These are phyloP conservation scores for Tylopilus sp. DNA, from an alignment of 768 basidiomycete genomes.

Conservation along the genomic window DNA sequence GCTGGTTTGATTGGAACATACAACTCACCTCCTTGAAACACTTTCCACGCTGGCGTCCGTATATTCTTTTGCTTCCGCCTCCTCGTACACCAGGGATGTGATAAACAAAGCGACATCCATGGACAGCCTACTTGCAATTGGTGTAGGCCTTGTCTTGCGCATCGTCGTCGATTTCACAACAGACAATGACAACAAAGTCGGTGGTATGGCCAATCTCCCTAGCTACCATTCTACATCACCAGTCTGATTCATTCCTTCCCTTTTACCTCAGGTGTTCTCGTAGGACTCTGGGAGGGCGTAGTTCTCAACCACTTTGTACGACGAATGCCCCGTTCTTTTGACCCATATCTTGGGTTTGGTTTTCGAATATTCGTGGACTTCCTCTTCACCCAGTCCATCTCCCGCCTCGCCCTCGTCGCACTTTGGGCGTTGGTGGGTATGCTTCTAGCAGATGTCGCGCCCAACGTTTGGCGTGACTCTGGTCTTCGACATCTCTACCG, in stretches of 20 bases:
- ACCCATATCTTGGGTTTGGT: constrained; percentile 66
- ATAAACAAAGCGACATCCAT: constrained; percentile 39
- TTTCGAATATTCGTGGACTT: constrained; percentile 74
- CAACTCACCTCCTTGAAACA: neutral
- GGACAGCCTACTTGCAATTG: constrained; percentile 71
- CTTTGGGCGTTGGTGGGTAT: constrained; percentile 54
- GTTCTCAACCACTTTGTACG: constrained; percentile 69
- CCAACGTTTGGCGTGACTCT: constrained; percentile 43
- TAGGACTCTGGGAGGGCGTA: constrained; percentile 79
- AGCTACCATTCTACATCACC: neutral
- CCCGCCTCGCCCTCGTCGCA: constrained; percentile 43
- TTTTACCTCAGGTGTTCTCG: constrained; percentile 50
- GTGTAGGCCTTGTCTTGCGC: constrained; percentile 62
- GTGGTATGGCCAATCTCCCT: constrained; percentile 22
- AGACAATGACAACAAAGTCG: constrained; percentile 28
- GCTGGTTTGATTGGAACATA: constrained; percentile 4
- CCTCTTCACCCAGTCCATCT: constrained; percentile 55
- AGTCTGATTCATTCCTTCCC: constrained; percentile 5
- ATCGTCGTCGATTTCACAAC: constrained; percentile 52
- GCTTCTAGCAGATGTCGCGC: constrained; percentile 50
- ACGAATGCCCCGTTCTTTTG: constrained; percentile 60
- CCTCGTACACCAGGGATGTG: constrained; percentile 27
- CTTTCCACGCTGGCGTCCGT: constrained; percentile 28
- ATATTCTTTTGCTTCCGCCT: constrained; percentile 26
- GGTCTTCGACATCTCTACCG: constrained; percentile 37